phyloP scores from a whole-genome alignment of 2,329 filamentous ascomycete species.

The Hypoxylon sp. region DNA sequence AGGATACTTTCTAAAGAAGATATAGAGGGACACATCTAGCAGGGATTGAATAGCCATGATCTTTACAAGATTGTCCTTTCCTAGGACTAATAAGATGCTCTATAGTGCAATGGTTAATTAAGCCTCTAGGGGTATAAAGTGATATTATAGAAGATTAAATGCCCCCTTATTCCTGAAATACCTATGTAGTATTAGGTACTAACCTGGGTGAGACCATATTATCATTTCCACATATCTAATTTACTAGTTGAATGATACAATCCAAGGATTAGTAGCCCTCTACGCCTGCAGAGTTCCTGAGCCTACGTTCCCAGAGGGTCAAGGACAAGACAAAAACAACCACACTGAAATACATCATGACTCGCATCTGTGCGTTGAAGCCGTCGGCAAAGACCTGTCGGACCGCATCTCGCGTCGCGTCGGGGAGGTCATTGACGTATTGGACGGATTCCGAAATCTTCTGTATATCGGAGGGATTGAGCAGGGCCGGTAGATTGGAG shows the following conservation, averaged over 20 bases:
- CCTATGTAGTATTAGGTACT: neutral
- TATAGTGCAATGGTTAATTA: neutral
- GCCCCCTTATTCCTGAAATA: neutral
- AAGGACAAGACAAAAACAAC: constrained; percentile 32
- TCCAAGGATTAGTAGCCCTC: constrained; percentile 22
- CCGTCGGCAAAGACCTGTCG: constrained; percentile 34
- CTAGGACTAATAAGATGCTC: neutral
- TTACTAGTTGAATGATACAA: neutral
- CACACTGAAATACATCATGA: constrained; percentile 41
- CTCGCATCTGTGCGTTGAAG: constrained; percentile 32
- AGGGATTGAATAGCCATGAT: neutral
- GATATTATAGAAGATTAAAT: neutral
- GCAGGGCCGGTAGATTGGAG: constrained; percentile 21
- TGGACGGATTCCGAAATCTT: constrained; percentile 35
- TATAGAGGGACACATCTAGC: neutral
- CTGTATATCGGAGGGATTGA: constrained; percentile 28
- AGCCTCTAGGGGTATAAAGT: neutral
- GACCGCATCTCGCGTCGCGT: constrained; percentile 31
- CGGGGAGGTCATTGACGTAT: constrained; percentile 32
- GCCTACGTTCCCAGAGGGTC: constrained; percentile 35
- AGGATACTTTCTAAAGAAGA: no score
- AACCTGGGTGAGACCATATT: no score
- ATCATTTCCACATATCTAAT: no score
- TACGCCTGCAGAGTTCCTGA: constrained; percentile 28
- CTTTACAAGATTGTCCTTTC: neutral